A percentile compares a stretch with the other conserved stretches of the same genome.
These are phyloP conservation scores for Zygoascus flipseniorum DNA, from an alignment of 805 yeast genomes.

Conservation along the genomic window DNA sequence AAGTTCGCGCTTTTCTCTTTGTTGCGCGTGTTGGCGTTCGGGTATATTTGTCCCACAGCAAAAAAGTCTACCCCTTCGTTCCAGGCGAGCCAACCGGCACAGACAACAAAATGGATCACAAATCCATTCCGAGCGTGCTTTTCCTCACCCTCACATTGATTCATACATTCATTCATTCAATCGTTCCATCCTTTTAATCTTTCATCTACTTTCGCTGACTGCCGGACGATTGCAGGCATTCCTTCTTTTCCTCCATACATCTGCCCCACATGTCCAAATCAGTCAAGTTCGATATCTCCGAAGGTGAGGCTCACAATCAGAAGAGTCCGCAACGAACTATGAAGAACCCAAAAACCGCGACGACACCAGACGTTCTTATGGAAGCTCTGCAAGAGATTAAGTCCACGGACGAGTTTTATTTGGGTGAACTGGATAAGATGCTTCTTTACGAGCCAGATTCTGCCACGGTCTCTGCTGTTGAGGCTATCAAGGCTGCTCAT, in stretches of 20 bases:
- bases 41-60: background rate
- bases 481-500: conserved; percentile 1
- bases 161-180: background rate
- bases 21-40: background rate
- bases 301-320: background rate
- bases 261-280: background rate
- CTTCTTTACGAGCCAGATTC: conserved; percentile 1
- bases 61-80: background rate
- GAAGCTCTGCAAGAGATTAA: conserved; percentile 3
- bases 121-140: background rate
- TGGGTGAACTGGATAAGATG: conserved; percentile 3
- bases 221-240: too few species aligned
- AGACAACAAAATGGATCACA: background rate
- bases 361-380: background rate
- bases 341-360: background rate
- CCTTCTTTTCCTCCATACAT: background rate
- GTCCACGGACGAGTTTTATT: conserved; percentile 4
- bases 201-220: too few species aligned
- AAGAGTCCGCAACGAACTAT: background rate
- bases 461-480: conserved; percentile 1
- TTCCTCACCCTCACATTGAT: background rate
- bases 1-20: background rate
- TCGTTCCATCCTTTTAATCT: background rate
- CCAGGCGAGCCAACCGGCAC: background rate
- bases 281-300: background rate